phyloP scores from a whole-genome alignment of 345 rosid species.

The Cochlearia excelsa region DNA sequence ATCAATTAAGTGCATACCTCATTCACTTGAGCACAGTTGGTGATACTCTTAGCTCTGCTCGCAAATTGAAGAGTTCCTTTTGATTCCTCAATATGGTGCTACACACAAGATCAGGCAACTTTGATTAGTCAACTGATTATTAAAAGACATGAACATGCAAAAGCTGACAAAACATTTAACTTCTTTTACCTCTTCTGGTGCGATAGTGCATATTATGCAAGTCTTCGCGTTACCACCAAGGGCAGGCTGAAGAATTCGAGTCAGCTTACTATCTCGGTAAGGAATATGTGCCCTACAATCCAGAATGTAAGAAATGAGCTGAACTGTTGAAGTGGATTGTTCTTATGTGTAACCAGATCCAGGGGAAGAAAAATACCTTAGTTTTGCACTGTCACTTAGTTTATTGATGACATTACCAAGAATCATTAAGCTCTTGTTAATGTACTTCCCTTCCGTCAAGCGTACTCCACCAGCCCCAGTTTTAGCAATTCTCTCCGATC shows the following conservation, averaged over 20 bases:
- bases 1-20: constrained; percentile 50
- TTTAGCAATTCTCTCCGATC: constrained; percentile 89
- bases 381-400: constrained; percentile 73
- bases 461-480: constrained; percentile 96
- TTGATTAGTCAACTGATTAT: constrained; percentile 2
- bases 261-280: constrained; percentile 94
- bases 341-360: constrained; percentile 3
- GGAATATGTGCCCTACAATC: constrained; percentile 86
- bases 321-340: constrained; percentile 2
- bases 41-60: constrained; percentile 91
- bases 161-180: constrained; percentile 1
- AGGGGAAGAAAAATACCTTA: constrained; percentile 48
- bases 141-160: background rate
- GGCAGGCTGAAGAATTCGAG: constrained; percentile 97
- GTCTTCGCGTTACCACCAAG: constrained; percentile 98
- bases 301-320: constrained; percentile 14
- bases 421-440: constrained; percentile 93
- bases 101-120: constrained; percentile 10
- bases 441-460: constrained; percentile 86
- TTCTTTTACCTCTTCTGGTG: constrained; percentile 87
- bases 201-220: constrained; percentile 90
- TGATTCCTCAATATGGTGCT: constrained; percentile 94
- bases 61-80: constrained; percentile 95
- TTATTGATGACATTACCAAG: constrained; percentile 97
- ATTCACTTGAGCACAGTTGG: constrained; percentile 95